phyloP scores from a whole-genome alignment of 306 rosid genomes.

The Luffa aegyptiaca region DNA sequence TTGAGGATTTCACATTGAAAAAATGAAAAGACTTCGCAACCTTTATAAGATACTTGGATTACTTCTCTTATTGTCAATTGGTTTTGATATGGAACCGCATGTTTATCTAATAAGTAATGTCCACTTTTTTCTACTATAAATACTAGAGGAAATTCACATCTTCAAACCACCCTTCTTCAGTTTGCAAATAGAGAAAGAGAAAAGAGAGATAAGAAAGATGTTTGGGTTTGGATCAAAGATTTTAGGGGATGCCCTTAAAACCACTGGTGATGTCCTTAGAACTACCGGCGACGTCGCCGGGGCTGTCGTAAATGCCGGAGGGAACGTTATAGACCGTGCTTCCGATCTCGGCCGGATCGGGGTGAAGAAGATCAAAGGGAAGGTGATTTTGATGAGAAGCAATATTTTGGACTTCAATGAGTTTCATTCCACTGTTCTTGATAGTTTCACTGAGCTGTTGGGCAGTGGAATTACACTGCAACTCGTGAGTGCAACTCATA shows the following conservation, averaged over 20 bases:
- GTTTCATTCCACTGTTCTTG: constrained; percentile 38
- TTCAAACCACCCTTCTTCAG: neutral
- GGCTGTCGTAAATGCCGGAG: neutral
- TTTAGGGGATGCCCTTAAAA: neutral
- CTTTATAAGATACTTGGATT: too few species aligned
- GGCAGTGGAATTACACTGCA: constrained; percentile 43
- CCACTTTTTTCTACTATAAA: neutral
- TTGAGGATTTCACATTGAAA: too few species aligned
- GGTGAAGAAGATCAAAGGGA: constrained; percentile 28
- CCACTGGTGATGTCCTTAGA: neutral
- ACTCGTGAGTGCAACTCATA: constrained; percentile 42
- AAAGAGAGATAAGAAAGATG: neutral
- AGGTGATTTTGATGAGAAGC: constrained; percentile 64
- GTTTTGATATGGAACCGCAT: too few species aligned
- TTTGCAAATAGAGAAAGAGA: neutral
- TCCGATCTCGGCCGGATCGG: neutral
- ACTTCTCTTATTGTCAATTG: too few species aligned
- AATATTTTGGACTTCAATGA: constrained; percentile 62
- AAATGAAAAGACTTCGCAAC: too few species aligned
- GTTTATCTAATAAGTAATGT: too few species aligned
- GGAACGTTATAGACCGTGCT: neutral
- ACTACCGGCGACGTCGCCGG: neutral
- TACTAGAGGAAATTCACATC: neutral
- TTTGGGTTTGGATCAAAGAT: neutral
- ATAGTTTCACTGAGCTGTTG: constrained; percentile 42